Evolutionary conservation across 495 filamentous ascomycete genomes (phyloP), one percentile per base, ranked within the genome.

Genomic region (Hyaloscypha hepaticicola): DNA sequence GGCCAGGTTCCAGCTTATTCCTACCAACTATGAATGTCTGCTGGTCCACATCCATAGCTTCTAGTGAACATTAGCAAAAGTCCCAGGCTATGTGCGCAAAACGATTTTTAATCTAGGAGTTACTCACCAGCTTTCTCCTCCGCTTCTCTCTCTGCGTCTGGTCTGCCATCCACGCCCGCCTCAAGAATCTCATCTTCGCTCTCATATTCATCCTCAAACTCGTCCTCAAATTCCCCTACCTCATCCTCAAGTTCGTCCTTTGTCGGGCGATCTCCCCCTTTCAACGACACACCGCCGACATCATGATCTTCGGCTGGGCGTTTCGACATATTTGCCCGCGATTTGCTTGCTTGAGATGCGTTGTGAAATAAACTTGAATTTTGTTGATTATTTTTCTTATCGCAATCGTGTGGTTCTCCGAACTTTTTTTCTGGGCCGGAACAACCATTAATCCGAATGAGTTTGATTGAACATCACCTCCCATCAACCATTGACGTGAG

Each of bases 201-300:
- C 80, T 97, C 93, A 71, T 91, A 98, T 71, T 98, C 94, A 70
- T 97, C 94, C 76, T 96, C 94, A 66, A 89, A 98, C 68, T 97
- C 91, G 76, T 98, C 94, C 75, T 97, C 94, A 66, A 96, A 97
- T 65, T 95, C 91, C 72, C 90, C 90, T 78, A 88, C 88, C 58
- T 93, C 90, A 68, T 79, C 77, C 60, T 75, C 72, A 5, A 82
- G 65, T 48, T 79, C 80, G 73, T 79, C 79, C 31, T 79, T 77
- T 51, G 82, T 80, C 25, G 88, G 89, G 55, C 90, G 82, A 58
- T 83, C 85, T 53, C 89, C 88, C 63, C 82, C 84, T 79, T 92
- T 93, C 66, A 91, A 82, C 60, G 88, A 81, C 29, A 76, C 76
- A 55, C 77, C 75, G 50, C 81, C 82, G 27, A 80, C 77, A n/a